A percentile compares a stretch with the other conserved stretches of the same genome.
Conservation (phyloP, 140 eudicot genomes). For the Anethum foeniculum region DNA sequence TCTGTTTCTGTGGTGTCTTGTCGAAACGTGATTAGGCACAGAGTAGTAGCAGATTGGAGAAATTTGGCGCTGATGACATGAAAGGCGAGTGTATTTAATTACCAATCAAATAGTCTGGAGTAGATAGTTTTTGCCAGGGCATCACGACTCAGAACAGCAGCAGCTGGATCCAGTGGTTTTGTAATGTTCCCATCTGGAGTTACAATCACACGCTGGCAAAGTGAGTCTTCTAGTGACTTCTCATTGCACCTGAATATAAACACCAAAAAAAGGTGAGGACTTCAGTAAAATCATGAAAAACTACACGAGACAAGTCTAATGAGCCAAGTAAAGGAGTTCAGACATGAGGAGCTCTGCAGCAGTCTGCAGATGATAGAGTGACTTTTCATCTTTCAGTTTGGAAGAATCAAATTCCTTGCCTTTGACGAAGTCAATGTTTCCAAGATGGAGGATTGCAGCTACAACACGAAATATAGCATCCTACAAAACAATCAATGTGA, state of each 20-base stretch:
- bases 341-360: slow-evolving; percentile 88
- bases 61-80: not conserved
- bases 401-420: slow-evolving; percentile 83
- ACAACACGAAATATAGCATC: slow-evolving; percentile 90
- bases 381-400: slow-evolving; percentile 60
- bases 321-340: slow-evolving; percentile 21
- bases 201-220: slow-evolving; percentile 85
- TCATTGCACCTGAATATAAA: slow-evolving; percentile 53
- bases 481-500: slow-evolving; percentile 27
- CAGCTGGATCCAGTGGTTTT: slow-evolving; percentile 70
- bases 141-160: slow-evolving; percentile 76
- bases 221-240: slow-evolving; percentile 68
- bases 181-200: slow-evolving; percentile 93
- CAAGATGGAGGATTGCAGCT: slow-evolving; percentile 92
- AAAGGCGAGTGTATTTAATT: slow-evolving; percentile 8
- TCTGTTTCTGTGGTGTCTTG: not conserved
- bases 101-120: slow-evolving; percentile 92
- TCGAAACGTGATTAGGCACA: not conserved
- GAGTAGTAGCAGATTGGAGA: slow-evolving; percentile 4
- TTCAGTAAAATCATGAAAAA: slow-evolving; percentile 7
- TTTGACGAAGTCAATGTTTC: slow-evolving; percentile 72
- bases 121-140: slow-evolving; percentile 85
- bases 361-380: slow-evolving; percentile 61
- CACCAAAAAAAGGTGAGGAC: not conserved
- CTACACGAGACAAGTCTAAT: not conserved